phyloP scores from a whole-genome alignment of 2,329 filamentous ascomycete genomes.

The Penicillium digitatum region DNA sequence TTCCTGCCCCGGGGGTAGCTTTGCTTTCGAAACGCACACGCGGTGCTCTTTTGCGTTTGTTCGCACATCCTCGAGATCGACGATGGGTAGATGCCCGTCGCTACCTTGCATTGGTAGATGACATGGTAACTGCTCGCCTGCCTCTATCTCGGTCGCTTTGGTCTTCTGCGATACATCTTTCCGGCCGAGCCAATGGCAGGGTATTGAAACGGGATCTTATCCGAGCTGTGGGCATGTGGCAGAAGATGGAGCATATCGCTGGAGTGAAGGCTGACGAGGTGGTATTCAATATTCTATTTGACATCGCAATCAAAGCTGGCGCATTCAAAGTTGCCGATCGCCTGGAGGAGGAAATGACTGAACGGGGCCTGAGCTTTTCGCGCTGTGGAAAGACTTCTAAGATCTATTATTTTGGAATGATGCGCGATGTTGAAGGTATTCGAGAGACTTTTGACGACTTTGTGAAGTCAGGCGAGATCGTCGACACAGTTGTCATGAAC shows the following conservation, averaged over 20 bases:
- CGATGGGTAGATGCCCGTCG: constrained; percentile 60
- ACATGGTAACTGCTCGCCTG: constrained; percentile 72
- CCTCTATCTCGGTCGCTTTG: constrained; percentile 67
- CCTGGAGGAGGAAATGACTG: constrained; percentile 75
- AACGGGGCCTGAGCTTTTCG: constrained; percentile 63
- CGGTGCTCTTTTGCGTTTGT: constrained; percentile 61
- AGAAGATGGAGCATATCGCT: constrained; percentile 76
- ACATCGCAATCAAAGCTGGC: constrained; percentile 78
- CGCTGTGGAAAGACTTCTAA: constrained; percentile 77
- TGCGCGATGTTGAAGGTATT: constrained; percentile 67
- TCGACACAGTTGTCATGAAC: constrained; percentile 84
- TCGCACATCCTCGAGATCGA: constrained; percentile 53
- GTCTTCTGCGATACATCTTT: constrained; percentile 79
- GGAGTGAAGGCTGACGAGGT: constrained; percentile 64
- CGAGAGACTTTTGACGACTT: constrained; percentile 75
- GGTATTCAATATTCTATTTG: constrained; percentile 93
- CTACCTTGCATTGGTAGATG: constrained; percentile 78
- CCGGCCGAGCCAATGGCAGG: constrained; percentile 63
- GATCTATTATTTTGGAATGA: constrained; percentile 79
- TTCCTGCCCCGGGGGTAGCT: constrained; percentile 53
- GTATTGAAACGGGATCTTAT: constrained; percentile 60
- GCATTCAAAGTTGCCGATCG: constrained; percentile 81
- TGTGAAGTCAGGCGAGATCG: constrained; percentile 78
- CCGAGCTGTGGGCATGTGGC: constrained; percentile 73
- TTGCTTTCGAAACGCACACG: constrained; percentile 53